Conservation (phyloP, 768 basidiomycete species). For the Collybia mongolica region DNA sequence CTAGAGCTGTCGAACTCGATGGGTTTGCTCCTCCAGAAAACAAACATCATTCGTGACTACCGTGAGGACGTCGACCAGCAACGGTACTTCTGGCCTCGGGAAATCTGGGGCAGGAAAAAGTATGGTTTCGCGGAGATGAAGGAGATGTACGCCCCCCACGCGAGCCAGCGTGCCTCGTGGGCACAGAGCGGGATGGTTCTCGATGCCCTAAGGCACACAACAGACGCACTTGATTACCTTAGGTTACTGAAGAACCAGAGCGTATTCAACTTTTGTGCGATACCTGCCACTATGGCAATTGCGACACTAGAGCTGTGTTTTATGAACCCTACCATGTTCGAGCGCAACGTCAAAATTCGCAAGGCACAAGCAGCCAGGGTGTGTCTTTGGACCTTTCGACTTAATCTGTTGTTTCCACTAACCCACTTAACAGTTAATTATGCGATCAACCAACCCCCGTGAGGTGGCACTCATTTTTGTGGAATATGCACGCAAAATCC, state of each 20-base stretch:
- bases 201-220: conserved; percentile 81
- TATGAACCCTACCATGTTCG: conserved; percentile 88
- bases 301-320: conserved; percentile 91
- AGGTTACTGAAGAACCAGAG: conserved; percentile 84
- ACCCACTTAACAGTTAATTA: conserved; percentile 65
- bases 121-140: conserved; percentile 73
- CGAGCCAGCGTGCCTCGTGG: conserved; percentile 68
- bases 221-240: conserved; percentile 89
- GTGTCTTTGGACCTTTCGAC: conserved; percentile 18
- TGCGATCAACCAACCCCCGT: conserved; percentile 87
- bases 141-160: conserved; percentile 60
- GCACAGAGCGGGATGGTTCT: conserved; percentile 87
- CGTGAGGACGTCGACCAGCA: conserved; percentile 85
- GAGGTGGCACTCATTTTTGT: conserved; percentile 91
- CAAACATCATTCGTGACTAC: conserved; percentile 96
- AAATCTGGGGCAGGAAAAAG: conserved; percentile 72
- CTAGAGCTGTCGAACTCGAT: conserved; percentile 90
- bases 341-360: conserved; percentile 90
- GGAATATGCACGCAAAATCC: conserved; percentile 78
- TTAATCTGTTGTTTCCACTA: neutral
- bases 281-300: conserved; percentile 94
- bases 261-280: conserved; percentile 94
- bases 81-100: conserved; percentile 92
- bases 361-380: conserved; percentile 87
- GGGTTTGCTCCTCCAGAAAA: conserved; percentile 96